Evolutionary conservation across 1,284 basidiomycete genomes (phyloP), one percentile per base, ranked within the genome.

Genomic region (Coriolopsis trogii): DNA sequence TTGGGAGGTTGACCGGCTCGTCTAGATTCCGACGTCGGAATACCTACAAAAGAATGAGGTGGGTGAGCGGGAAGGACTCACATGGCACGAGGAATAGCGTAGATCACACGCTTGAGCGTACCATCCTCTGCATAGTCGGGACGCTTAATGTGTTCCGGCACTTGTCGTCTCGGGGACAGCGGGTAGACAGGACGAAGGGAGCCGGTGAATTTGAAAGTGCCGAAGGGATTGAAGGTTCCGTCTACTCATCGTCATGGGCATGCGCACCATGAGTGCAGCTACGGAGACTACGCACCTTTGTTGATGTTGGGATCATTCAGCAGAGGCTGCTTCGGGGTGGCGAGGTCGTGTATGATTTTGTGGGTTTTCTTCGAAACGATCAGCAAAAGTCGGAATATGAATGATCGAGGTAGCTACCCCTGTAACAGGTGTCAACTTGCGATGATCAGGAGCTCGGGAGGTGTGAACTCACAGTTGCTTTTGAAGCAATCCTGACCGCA

Each of bases 401-500:
- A 43, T 43, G 24, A 34, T 43, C 15, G 13, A 15, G 41, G 31
- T 37, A 65, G 69, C 51, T 71, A 78, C 82, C 81, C 78, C 81
- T 83, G 55, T 43, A 44, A 44, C 1, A 8, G 42, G 20, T 18
- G 40, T 60, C 4, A 51, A 51, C 12, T 15, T 6, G 24, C 18
- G 20, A 46, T 43, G 15, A 26, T 23, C 28, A 42, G 21, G 45
- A 18, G 40, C 28, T 39, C 44, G 41, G 36, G 23, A 40, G 51
- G 36, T 25, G 16, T 7, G 18, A 20, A 76, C 88, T 74, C 68
- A 91, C 91, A 93, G 67, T 80, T 84, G 41, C 82, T 76, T 68
- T 92, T 93, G 79, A 93, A 93, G 72, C 91, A 93, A 51, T 89
- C 87, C 66, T 93, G 91, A 13, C 82, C 82, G 57, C 91, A 93